These are phyloP conservation scores for Diaporthe sp. DNA, from an alignment of 2,329 filamentous ascomycete genomes.

Conservation along the genomic window DNA sequence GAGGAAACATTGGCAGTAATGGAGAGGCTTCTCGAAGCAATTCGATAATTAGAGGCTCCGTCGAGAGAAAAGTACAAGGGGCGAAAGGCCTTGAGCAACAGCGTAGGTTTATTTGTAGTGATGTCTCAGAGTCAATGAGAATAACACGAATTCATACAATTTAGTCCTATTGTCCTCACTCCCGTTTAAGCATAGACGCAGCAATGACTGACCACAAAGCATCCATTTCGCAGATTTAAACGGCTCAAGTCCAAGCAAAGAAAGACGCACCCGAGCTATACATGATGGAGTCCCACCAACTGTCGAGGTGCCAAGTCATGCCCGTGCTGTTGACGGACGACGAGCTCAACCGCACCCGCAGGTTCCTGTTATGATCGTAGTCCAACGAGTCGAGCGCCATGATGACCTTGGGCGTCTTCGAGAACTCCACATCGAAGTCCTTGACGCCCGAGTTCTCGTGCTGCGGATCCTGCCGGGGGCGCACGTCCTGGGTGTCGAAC, in stretches of 20 bases:
- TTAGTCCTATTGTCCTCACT: neutral
- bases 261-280: neutral
- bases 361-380: neutral
- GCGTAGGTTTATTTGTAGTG: too few species aligned
- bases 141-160: too few species aligned
- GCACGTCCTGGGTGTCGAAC: neutral
- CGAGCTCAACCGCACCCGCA: neutral
- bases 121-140: too few species aligned
- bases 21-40: neutral
- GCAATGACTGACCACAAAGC: neutral
- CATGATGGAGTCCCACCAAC: neutral
- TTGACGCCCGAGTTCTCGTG: neutral
- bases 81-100: too few species aligned
- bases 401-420: neutral
- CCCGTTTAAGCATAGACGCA: neutral
- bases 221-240: neutral
- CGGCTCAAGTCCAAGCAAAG: neutral
- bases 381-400: neutral
- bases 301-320: neutral
- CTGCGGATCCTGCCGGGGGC: neutral
- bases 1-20: neutral
- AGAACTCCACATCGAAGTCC: neutral
- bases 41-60: neutral
- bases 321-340: neutral
- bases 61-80: neutral